Evolutionary conservation across 805 yeast species (phyloP).

Genomic region (Myxozyma neglecta): DNA sequence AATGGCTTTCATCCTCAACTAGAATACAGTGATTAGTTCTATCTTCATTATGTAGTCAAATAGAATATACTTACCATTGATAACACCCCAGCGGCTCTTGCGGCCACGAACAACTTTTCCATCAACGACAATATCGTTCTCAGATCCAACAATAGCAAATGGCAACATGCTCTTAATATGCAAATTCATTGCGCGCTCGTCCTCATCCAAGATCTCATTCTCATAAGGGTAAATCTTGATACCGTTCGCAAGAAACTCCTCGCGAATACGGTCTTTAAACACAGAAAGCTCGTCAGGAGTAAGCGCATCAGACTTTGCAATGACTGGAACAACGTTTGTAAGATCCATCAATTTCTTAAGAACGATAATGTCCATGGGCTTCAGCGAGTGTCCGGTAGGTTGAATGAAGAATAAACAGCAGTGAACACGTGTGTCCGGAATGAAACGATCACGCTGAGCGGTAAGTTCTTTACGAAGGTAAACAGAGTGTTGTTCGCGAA

Average conservation of each 20-base stretch:
- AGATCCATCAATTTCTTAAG: constrained; percentile 82
- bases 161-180: constrained; percentile 64
- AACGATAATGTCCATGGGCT: constrained; percentile 77
- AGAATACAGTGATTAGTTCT: background rate
- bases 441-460: constrained; percentile 68
- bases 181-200: constrained; percentile 48
- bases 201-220: constrained; percentile 55
- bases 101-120: constrained; percentile 87
- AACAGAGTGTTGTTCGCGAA: constrained; percentile 79
- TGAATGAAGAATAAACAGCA: constrained; percentile 87
- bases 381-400: constrained; percentile 75
- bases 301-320: constrained; percentile 89
- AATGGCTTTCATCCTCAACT: constrained; percentile 90
- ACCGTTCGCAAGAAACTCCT: constrained; percentile 68
- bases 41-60: background rate
- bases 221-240: constrained; percentile 75
- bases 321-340: constrained; percentile 91
- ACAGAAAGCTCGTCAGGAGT: constrained; percentile 80
- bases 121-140: constrained; percentile 67
- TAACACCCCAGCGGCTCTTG: constrained; percentile 89
- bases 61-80: constrained; percentile 47
- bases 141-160: constrained; percentile 92
- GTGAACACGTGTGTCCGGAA: constrained; percentile 89
- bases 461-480: constrained; percentile 89
- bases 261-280: constrained; percentile 67